Evolutionary conservation across 768 basidiomycete genomes (phyloP), one percentile per base, ranked within the genome.

Genomic region (Scleroderma citrinum): DNA sequence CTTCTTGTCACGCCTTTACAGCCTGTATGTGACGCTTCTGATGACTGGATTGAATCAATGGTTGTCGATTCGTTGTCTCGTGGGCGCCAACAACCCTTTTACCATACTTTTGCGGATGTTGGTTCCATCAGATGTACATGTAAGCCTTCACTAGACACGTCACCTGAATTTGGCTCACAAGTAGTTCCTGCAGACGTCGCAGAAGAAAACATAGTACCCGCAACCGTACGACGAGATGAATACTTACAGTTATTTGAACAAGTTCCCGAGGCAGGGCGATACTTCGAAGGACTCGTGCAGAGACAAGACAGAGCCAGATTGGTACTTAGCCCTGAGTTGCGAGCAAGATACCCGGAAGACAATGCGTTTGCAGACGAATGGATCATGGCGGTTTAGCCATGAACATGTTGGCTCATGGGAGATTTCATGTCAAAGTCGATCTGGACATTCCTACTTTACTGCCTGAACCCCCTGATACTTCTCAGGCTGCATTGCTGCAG

Each of bases 21-120:
- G 64, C 46, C 64, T 12, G 56, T 53, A 12, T 80, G 77, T 54
- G 63, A 56, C 49, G 70, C 71, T 12, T 56, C 65, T 8, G 71
- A 29, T 29, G 26, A 29, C 5, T 29, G 26, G 26, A 29, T 29
- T 29, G 26, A 4, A 29, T 29, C 26, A 73, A 78, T 76, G 76
- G 56, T 59, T 20, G 67, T 78, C 1, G 65, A 73, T 50, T 50
- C 55, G 10, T 64, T 80, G 14, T 36, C 59, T 23, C 55, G 65
- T 19, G 76, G 78, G 17, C 60, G 69, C 20, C 52, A 71, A 38
- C 79, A 81, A 48, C 76, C 79, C 2, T 80, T 79, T 52, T 81
- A 81, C 53, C 60, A 64, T 26, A 58, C 69, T 31, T 50, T 72
- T 36, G 57, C 66, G 17, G 56, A 61, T 29, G 69, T 62, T 40